A percentile compares a stretch with the other conserved stretches of the same genome.
phyloP scores from a whole-genome alignment of 345 rosid genomes.

The Lepidium sativum region DNA sequence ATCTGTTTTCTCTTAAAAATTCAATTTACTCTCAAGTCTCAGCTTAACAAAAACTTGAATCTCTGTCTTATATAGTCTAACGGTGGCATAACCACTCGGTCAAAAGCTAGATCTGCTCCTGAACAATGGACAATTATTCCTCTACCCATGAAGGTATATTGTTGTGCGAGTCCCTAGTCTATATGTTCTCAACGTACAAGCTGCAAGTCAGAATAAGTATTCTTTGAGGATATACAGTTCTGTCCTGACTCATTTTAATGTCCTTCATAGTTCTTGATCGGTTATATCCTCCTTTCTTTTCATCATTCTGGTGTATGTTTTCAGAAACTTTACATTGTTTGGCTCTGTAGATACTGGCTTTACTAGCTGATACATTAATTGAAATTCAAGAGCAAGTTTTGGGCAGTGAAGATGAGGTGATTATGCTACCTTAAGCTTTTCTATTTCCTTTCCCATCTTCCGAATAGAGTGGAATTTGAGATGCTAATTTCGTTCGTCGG shows the following conservation, averaged over 20 bases:
- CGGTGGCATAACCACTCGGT: slow-evolving; percentile 81
- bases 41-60: slow-evolving; percentile 8
- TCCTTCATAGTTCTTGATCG: background rate
- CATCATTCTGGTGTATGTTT: slow-evolving; percentile 1
- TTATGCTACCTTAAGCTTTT: background rate
- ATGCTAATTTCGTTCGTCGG: background rate
- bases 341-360: slow-evolving; percentile 55
- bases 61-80: slow-evolving; percentile 34
- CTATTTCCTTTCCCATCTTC: background rate
- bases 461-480: background rate
- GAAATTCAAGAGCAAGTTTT: slow-evolving; percentile 80
- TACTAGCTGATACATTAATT: slow-evolving; percentile 63
- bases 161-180: slow-evolving; percentile 2
- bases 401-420: slow-evolving; percentile 59
- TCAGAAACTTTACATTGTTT: slow-evolving; percentile 4
- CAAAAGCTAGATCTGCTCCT: slow-evolving; percentile 80
- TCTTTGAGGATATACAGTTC: background rate
- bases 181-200: background rate
- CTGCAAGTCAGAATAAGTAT: background rate
- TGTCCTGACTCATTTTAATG: background rate
- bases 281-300: background rate
- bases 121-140: slow-evolving; percentile 75
- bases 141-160: slow-evolving; percentile 67
- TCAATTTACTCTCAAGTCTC: background rate
- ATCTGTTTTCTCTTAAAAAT: background rate